Conservation (phyloP, 2,329 filamentous ascomycete species). For the Teratosphaeria pseudoeucalypti region DNA sequence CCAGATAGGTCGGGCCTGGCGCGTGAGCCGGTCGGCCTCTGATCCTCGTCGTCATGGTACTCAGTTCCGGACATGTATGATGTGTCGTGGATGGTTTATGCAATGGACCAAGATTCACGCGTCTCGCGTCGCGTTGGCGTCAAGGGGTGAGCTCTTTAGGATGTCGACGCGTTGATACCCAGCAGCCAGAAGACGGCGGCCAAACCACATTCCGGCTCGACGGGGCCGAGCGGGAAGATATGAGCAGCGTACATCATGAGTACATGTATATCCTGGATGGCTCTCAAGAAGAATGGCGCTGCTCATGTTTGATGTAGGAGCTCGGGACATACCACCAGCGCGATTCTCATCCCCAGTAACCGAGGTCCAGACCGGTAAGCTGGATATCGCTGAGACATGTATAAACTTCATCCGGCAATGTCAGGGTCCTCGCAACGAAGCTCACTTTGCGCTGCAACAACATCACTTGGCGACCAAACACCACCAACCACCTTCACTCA, state of each 20-base stretch:
- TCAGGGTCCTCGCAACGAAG: not conserved
- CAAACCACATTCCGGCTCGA: not conserved
- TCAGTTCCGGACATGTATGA: no score
- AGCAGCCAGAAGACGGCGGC: not conserved
- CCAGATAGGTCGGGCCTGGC: constrained; percentile 72
- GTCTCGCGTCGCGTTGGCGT: not conserved
- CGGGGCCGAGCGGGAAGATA: not conserved
- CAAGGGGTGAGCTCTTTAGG: not conserved
- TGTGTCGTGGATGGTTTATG: not conserved
- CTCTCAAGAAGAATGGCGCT: not conserved
- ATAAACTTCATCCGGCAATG: not conserved
- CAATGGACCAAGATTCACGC: not conserved
- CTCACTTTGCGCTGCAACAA: not conserved
- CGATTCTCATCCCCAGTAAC: not conserved
- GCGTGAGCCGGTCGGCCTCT: constrained; percentile 62
- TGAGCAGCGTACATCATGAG: not conserved
- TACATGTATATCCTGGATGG: not conserved
- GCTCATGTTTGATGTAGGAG: not conserved
- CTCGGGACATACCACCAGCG: not conserved
- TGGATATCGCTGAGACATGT: not conserved
- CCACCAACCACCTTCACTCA: not conserved
- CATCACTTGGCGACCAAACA: not conserved
- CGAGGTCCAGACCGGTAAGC: no score
- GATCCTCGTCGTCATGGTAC: constrained; percentile 32
- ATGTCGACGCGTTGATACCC: not conserved